phyloP scores from a whole-genome alignment of 2,329 filamentous ascomycete genomes.

The Aspergillus sp. region DNA sequence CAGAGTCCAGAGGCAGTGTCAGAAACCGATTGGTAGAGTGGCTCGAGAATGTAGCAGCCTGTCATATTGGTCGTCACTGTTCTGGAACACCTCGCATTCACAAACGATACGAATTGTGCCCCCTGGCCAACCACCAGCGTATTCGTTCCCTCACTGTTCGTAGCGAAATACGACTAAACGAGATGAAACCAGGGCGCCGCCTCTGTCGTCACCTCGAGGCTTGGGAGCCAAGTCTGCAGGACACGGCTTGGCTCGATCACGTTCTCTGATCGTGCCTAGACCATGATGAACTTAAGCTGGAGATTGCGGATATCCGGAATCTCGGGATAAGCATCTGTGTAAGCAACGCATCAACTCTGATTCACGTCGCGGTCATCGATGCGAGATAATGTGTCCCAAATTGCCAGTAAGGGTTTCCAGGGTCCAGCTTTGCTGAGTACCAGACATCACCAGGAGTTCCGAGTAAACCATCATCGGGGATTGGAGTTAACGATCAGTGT shows the following conservation, averaged over 20 bases:
- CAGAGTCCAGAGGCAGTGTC: not conserved
- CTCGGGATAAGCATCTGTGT: not conserved
- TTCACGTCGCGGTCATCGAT: not conserved
- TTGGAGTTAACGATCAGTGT: not conserved
- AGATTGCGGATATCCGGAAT: not conserved
- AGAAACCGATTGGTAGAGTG: not conserved
- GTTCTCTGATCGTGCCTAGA: not conserved
- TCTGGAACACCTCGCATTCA: not conserved
- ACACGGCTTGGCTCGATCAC: not conserved
- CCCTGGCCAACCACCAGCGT: not conserved
- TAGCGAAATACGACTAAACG: not conserved
- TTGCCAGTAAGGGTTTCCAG: not conserved
- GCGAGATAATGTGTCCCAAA: not conserved
- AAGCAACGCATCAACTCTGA: not conserved
- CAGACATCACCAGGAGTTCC: conserved; percentile 2
- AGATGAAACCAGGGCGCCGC: not conserved
- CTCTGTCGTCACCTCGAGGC: not conserved
- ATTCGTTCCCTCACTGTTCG: not conserved
- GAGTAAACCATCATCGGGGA: not conserved
- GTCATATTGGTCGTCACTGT: not conserved
- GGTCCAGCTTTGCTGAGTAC: not conserved
- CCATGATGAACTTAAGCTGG: not conserved
- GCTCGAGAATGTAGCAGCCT: not conserved
- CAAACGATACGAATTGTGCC: not conserved
- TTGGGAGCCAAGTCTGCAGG: conserved; percentile 1